Base-by-base conservation (phyloP, 768 basidiomycete genomes). In the Pisolithus marmoratus region DNA sequence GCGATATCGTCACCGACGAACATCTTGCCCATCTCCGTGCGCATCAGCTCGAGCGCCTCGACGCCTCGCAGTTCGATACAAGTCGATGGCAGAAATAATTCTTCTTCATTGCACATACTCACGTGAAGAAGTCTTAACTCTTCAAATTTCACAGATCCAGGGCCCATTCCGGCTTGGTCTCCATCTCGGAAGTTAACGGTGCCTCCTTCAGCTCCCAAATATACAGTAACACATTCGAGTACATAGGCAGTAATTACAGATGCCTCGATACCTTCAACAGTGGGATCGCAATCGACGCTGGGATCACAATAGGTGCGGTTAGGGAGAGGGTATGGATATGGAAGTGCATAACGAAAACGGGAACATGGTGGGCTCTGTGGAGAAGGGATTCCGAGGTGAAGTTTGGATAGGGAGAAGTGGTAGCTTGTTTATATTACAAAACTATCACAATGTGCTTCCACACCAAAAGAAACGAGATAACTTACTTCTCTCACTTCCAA, bases 211-310 rank as follows among this genome's bases (percentile, higher is more conserved):
- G 75, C 60, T 27, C 58, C 85, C 87, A 90, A 65, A 95, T 95
- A 70, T 93, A 96, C 24, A 96, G 78, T 7, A 96, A 93, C 26
- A 85, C 86, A 64, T 95, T 93, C 11, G 93, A 85, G 64, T 93
- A 96, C 4, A 95, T 74, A 0, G 94, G 92, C 0, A 94, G 94
- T 2, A 96, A 71, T 49, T 87, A 83, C 9, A 96, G 81, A 42
- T 84, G 71, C 0, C 74, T 65, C 22, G 81, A 88, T 15, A 92
- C 78, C 51, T 81, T 76, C 19, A 93, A 74, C 31, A 92, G 78
- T 1, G 94, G 94, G 5, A 91, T 66, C 8, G 88, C 76, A 48
- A 97, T 69, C 0, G 83, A 70, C 0, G 75, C 68, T 5, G 94
- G 94, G 40, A 97, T 84, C 37, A 72, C 64, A 27, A 88, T 74